phyloP scores from a whole-genome alignment of 2,329 filamentous ascomycete genomes.

The Raffaelea arxii region DNA sequence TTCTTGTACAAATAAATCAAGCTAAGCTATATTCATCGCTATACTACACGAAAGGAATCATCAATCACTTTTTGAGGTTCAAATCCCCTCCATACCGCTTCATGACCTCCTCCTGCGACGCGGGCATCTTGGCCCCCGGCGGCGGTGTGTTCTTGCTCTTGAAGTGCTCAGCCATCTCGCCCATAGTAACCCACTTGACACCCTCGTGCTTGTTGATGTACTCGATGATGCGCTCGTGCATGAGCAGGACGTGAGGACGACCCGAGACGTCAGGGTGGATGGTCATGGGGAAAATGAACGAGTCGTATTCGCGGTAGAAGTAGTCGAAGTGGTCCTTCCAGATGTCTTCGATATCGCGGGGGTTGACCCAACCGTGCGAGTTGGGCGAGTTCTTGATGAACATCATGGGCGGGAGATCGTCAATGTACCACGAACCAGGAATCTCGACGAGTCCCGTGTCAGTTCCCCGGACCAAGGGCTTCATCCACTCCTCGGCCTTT shows the following conservation, averaged over 20 bases:
- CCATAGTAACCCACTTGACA: slow-evolving; percentile 57
- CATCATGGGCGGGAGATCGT: slow-evolving; percentile 60
- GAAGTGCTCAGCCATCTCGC: slow-evolving; percentile 58
- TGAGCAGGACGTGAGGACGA: slow-evolving; percentile 57
- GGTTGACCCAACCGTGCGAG: slow-evolving; percentile 51
- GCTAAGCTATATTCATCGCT: too few species aligned
- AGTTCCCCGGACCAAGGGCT: slow-evolving; percentile 48
- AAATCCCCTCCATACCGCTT: slow-evolving; percentile 17
- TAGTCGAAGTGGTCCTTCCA: slow-evolving; percentile 62
- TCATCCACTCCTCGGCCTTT: slow-evolving; percentile 56
- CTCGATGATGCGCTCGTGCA: slow-evolving; percentile 15
- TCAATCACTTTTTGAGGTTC: too few species aligned
- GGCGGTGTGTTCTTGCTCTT: slow-evolving; percentile 53
- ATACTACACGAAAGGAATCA: too few species aligned
- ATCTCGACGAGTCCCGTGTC: slow-evolving; percentile 58
- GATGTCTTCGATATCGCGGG: slow-evolving; percentile 48
- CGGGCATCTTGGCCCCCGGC: slow-evolving; percentile 51
- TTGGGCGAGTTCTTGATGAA: slow-evolving; percentile 59
- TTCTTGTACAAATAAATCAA: too few species aligned
- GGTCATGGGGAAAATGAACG: slow-evolving; percentile 69
- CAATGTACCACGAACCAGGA: slow-evolving; percentile 55
- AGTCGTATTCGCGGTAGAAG: slow-evolving; percentile 67
- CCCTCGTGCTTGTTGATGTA: slow-evolving; percentile 15
- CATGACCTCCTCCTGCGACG: slow-evolving; percentile 41
- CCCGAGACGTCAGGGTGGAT: slow-evolving; percentile 67